Percentiles rank a stretch among this genome's conserved stretches.
Conservation (phyloP, 2,329 filamentous ascomycete species). For the Atkinsonella texensis region DNA sequence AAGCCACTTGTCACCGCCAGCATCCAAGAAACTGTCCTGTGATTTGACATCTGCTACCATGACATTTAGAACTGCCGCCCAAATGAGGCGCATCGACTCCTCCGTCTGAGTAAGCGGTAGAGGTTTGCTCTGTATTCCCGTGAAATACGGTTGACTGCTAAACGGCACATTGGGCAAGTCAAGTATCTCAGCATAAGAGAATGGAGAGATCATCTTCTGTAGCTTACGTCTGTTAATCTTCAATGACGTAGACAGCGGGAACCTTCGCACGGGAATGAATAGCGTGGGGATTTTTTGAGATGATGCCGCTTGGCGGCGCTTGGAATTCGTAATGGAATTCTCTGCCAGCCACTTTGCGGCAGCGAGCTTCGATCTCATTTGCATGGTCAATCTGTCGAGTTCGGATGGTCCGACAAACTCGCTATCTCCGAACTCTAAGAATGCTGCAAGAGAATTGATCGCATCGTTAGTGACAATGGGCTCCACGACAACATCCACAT, state of each 20-base stretch:
- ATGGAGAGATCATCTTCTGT: slow-evolving; percentile 29
- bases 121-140: slow-evolving; percentile 29
- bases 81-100: slow-evolving; percentile 34
- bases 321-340: slow-evolving; percentile 22
- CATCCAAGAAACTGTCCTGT: slow-evolving; percentile 31
- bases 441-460: slow-evolving; percentile 32
- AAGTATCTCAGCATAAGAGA: slow-evolving; percentile 31
- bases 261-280: slow-evolving; percentile 34
- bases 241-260: slow-evolving; percentile 37
- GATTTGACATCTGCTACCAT: slow-evolving; percentile 28
- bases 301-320: slow-evolving; percentile 16
- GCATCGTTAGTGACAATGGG: slow-evolving; percentile 32
- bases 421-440: slow-evolving; percentile 34
- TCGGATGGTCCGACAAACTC: slow-evolving; percentile 25
- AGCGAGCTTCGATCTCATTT: slow-evolving; percentile 31
- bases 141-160: slow-evolving; percentile 21
- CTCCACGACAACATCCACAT: slow-evolving; percentile 37
- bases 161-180: slow-evolving; percentile 21
- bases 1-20: slow-evolving; percentile 34
- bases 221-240: slow-evolving; percentile 38
- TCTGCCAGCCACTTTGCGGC: slow-evolving; percentile 32
- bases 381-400: slow-evolving; percentile 24
- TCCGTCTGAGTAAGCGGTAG: slow-evolving; percentile 35
- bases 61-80: slow-evolving; percentile 31
- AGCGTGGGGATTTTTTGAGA: slow-evolving; percentile 32